A percentile compares a stretch with the other conserved stretches of the same genome.
phyloP scores from a whole-genome alignment of 31 red algal species.

The Endocladia muricata region DNA sequence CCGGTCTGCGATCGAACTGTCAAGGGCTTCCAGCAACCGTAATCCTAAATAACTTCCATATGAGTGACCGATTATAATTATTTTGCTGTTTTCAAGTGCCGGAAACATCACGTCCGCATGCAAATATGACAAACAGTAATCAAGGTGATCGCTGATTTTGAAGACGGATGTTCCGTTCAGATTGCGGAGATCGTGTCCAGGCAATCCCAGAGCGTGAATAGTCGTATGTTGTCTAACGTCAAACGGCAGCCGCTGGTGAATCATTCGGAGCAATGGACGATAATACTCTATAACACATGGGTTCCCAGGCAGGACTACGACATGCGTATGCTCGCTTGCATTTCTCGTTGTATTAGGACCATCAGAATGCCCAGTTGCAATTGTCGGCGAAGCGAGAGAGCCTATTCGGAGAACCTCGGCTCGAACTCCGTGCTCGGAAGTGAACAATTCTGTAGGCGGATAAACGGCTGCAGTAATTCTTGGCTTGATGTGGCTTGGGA shows the following conservation, averaged over 20 bases:
- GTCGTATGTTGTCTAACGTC: slow-evolving; percentile 8
- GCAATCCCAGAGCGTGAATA: slow-evolving; percentile 63
- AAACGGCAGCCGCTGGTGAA: slow-evolving; percentile 38
- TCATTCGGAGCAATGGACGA: slow-evolving; percentile 40
- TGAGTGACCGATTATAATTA: slow-evolving; percentile 65
- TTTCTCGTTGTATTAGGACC: background rate
- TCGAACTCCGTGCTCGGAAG: background rate
- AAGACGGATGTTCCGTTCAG: slow-evolving; percentile 42
- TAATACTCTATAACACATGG: slow-evolving; percentile 78
- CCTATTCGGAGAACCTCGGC: slow-evolving; percentile 13
- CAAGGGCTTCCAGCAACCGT: slow-evolving; percentile 25
- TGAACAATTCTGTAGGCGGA: slow-evolving; percentile 27
- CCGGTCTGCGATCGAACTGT: background rate
- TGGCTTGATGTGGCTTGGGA: background rate
- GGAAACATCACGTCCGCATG: slow-evolving; percentile 14
- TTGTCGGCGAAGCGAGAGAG: slow-evolving; percentile 11
- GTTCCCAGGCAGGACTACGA: slow-evolving; percentile 70
- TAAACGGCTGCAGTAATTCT: background rate
- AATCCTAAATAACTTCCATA: slow-evolving; percentile 60
- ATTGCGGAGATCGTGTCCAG: slow-evolving; percentile 58
- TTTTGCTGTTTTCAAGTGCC: background rate
- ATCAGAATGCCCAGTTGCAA: slow-evolving; percentile 13
- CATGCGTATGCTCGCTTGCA: slow-evolving; percentile 26
- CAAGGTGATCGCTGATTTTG: slow-evolving; percentile 44
- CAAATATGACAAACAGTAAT: slow-evolving; percentile 43